Percentiles rank a stretch among this genome's conserved stretches.
Conservation (phyloP, 768 basidiomycete genomes). For the Lentinula aciculospora region DNA sequence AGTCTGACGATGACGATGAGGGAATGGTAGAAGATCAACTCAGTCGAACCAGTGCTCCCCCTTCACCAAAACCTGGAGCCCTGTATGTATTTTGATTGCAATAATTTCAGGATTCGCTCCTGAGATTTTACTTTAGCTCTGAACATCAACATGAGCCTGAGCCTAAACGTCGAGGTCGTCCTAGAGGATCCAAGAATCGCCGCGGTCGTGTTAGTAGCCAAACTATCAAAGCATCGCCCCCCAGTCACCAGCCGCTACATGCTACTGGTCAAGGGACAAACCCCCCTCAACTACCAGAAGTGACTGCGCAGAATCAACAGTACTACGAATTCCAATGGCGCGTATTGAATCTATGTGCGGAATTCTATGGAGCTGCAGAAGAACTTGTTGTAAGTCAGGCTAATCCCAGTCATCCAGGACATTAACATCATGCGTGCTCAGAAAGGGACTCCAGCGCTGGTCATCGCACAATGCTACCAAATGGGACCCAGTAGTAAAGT, state of each 20-base stretch:
- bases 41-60: slow-evolving; percentile 31
- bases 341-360: slow-evolving; percentile 73
- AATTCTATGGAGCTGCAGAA: slow-evolving; percentile 83
- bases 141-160: slow-evolving; percentile 25
- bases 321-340: slow-evolving; percentile 89
- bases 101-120: not conserved
- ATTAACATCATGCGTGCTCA: slow-evolving; percentile 16
- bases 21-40: slow-evolving; percentile 69
- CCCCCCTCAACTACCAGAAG: slow-evolving; percentile 25
- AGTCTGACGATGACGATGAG: slow-evolving; percentile 72
- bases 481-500: slow-evolving; percentile 64
- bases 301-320: slow-evolving; percentile 64
- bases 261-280: slow-evolving; percentile 1
- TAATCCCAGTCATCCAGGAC: not conserved
- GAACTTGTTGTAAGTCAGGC: slow-evolving; percentile 65
- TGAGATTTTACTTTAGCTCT: not conserved
- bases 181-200: slow-evolving; percentile 74
- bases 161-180: slow-evolving; percentile 69
- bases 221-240: slow-evolving; percentile 6
- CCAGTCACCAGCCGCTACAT: not conserved
- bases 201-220: slow-evolving; percentile 33
- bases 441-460: slow-evolving; percentile 62
- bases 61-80: slow-evolving; percentile 25
- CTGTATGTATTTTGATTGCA: slow-evolving; percentile 9
- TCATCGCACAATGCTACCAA: slow-evolving; percentile 77